Conservation (phyloP, 345 rosid genomes). For the Eucalyptus regnans region DNA sequence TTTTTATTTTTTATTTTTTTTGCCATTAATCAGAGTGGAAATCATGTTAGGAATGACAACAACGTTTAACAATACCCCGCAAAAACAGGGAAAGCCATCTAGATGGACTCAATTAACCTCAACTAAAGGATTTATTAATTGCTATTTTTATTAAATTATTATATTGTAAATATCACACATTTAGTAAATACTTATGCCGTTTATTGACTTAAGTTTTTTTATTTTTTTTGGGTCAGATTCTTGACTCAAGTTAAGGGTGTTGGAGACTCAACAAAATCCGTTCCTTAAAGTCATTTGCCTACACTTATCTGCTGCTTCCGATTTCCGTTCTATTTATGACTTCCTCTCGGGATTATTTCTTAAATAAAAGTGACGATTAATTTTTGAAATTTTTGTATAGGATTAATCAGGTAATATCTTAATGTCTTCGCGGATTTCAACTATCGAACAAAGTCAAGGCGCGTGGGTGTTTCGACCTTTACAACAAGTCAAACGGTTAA, state of each 20-base stretch:
- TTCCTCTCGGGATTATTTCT: background rate
- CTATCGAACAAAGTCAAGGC: background rate
- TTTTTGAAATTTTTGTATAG: background rate
- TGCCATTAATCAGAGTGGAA: background rate
- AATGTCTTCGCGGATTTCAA: background rate
- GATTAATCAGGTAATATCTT: background rate
- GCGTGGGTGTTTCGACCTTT: background rate
- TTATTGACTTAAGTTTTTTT: background rate
- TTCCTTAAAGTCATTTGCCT: background rate
- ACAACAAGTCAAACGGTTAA: background rate
- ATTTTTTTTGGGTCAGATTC: background rate
- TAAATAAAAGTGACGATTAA: background rate
- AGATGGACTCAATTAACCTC: background rate
- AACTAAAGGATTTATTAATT: accelerated
- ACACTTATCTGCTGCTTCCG: background rate
- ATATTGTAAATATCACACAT: background rate
- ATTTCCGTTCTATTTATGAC: background rate
- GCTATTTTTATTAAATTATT: background rate
- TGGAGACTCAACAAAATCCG: background rate
- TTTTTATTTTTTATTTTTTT: background rate
- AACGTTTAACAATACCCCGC: background rate
- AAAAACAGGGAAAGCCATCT: background rate
- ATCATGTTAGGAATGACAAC: background rate
- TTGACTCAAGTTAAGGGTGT: background rate
- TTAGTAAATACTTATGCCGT: background rate